phyloP scores from a whole-genome alignment of 495 filamentous ascomycete species.

The Hypomontagnella submonticulosa region DNA sequence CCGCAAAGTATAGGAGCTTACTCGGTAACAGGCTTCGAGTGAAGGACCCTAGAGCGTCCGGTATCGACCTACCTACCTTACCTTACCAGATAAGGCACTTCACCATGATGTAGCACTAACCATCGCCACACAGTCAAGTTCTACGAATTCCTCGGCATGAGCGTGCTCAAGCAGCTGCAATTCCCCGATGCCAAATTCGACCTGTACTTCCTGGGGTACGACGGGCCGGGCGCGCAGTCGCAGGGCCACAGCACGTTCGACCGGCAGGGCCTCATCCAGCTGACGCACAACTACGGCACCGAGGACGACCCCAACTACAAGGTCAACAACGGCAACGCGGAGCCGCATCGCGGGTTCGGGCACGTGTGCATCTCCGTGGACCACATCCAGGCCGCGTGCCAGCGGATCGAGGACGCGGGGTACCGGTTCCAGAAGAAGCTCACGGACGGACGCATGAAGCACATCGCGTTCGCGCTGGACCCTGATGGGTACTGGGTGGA shows the following conservation, averaged over 20 bases:
- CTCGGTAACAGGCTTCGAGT: constrained; percentile 78
- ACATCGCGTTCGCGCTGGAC: constrained; percentile 92
- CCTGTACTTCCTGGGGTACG: constrained; percentile 85
- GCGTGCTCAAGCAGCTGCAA: constrained; percentile 77
- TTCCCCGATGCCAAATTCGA: constrained; percentile 85
- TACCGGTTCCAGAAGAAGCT: constrained; percentile 96
- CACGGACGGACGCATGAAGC: constrained; percentile 84
- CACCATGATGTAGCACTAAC: background rate
- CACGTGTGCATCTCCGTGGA: constrained; percentile 90
- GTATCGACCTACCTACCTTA: constrained; percentile 51
- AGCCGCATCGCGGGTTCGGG: constrained; percentile 88
- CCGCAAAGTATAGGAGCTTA: constrained; percentile 13
- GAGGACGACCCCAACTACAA: constrained; percentile 86
- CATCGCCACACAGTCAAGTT: constrained; percentile 72
- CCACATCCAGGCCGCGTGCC: constrained; percentile 88
- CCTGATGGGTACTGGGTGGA: constrained; percentile 95
- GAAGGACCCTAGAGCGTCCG: constrained; percentile 88
- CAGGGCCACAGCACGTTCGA: constrained; percentile 75
- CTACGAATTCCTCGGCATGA: constrained; percentile 94
- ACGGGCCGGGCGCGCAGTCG: constrained; percentile 69
- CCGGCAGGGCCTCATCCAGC: constrained; percentile 88
- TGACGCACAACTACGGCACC: constrained; percentile 97
- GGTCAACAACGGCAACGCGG: constrained; percentile 87
- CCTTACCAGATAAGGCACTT: background rate
- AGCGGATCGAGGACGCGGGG: constrained; percentile 86